These are phyloP conservation scores for Acrodontium crateriforme DNA, from an alignment of 2,329 filamentous ascomycete species.

Conservation along the genomic window DNA sequence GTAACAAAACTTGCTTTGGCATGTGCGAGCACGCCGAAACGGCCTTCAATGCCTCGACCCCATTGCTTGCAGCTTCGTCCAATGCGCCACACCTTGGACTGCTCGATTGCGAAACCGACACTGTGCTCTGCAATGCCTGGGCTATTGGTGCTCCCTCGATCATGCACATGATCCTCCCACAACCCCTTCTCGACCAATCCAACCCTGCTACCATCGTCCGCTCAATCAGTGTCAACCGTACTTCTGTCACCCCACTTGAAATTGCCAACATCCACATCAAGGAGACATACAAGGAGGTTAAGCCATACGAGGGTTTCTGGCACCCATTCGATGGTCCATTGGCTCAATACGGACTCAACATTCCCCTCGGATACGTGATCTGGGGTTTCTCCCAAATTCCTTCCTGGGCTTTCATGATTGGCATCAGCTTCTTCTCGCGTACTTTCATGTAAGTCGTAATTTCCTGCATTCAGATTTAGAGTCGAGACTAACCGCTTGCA, in stretches of 20 bases:
- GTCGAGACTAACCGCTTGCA: too few relatives aligned
- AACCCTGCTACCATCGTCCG: slow-evolving; percentile 51
- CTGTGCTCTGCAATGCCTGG: slow-evolving; percentile 63
- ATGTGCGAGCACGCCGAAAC: slow-evolving; percentile 50
- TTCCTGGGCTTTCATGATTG: slow-evolving; percentile 64
- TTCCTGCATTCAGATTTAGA: too few relatives aligned
- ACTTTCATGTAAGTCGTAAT: slow-evolving; percentile 67
- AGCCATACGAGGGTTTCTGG: slow-evolving; percentile 51
- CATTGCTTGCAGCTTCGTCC: slow-evolving; percentile 45
- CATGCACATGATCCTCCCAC: slow-evolving; percentile 50
- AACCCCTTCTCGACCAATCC: slow-evolving; percentile 46
- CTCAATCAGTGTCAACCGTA: slow-evolving; percentile 54
- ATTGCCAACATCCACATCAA: slow-evolving; percentile 48
- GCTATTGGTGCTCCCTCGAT: slow-evolving; percentile 49
- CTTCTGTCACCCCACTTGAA: slow-evolving; percentile 50
- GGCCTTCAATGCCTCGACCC: slow-evolving; percentile 38
- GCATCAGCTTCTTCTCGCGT: slow-evolving; percentile 59
- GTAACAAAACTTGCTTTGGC: slow-evolving; percentile 68
- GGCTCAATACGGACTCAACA: slow-evolving; percentile 45
- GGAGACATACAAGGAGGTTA: slow-evolving; percentile 38
- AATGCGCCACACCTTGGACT: slow-evolving; percentile 53
- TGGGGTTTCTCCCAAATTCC: slow-evolving; percentile 48
- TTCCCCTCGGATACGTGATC: slow-evolving; percentile 54
- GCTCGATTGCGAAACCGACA: slow-evolving; percentile 61
- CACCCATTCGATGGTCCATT: slow-evolving; percentile 62